Evolutionary conservation across 176 grass and related monocot genomes (phyloP).

Genomic region (Zoysia japonica): DNA sequence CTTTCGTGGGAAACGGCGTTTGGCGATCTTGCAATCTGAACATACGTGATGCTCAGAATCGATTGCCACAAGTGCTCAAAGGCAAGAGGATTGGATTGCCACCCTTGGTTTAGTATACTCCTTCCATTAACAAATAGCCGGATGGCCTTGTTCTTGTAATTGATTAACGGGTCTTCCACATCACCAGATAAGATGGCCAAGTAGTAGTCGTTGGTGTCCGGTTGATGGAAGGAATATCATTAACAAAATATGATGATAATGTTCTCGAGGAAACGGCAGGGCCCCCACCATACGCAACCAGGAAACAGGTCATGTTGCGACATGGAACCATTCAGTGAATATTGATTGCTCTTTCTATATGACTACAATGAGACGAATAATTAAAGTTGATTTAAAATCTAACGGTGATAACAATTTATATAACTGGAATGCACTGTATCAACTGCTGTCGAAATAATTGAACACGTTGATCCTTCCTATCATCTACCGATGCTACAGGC

Average conservation of each 20-base stretch:
- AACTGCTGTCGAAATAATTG: no score
- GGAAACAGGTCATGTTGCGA: background rate
- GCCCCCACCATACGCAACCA: background rate
- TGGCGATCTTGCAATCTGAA: background rate
- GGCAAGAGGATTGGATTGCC: background rate
- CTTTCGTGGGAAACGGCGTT: background rate
- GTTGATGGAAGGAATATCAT: constrained; percentile 17
- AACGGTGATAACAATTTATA: no score
- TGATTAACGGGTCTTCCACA: background rate
- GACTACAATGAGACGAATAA: no score
- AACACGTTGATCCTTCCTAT: background rate
- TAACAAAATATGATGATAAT: constrained; percentile 38
- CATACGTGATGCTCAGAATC: background rate
- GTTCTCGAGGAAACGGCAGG: constrained; percentile 14
- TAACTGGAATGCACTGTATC: no score
- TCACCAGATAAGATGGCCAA: constrained; percentile 29
- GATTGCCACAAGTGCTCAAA: background rate
- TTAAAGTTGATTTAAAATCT: no score
- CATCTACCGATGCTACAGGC: background rate
- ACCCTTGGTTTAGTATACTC: background rate
- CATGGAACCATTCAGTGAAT: background rate
- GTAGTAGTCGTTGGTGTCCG: background rate
- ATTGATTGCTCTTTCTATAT: background rate
- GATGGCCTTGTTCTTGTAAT: background rate
- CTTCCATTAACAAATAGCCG: no score